Conservation (phyloP, 257 asterid species). For the Knoxia roxburghii region DNA sequence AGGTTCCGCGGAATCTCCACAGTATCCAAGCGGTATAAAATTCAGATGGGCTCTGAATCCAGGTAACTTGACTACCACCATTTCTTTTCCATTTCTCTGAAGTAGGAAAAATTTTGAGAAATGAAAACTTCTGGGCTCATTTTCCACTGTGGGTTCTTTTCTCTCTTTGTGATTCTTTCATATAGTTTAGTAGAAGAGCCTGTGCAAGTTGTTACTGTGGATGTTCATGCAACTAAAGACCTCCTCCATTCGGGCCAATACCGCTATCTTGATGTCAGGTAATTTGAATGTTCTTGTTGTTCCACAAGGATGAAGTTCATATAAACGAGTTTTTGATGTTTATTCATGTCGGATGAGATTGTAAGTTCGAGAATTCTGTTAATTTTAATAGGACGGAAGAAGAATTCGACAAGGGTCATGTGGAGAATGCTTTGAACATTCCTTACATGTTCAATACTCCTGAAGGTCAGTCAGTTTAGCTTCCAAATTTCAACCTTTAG, state of each 20-base stretch:
- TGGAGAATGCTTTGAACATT: slow-evolving; percentile 54
- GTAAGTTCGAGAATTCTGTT: neutral
- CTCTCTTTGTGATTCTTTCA: slow-evolving; percentile 17
- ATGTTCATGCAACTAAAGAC: slow-evolving; percentile 53
- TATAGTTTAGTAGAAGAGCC: slow-evolving; percentile 35
- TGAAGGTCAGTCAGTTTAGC: slow-evolving; percentile 32
- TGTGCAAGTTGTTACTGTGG: slow-evolving; percentile 39
- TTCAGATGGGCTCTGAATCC: slow-evolving; percentile 12
- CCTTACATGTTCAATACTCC: slow-evolving; percentile 74
- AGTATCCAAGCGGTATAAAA: neutral
- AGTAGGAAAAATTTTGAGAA: neutral
- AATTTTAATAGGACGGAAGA: slow-evolving; percentile 57
- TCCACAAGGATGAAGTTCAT: neutral
- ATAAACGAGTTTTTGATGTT: too few relatives aligned
- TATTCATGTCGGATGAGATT: neutral
- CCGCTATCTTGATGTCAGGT: slow-evolving; percentile 84
- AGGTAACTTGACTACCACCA: slow-evolving; percentile 6
- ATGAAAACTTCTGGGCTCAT: slow-evolving; percentile 11
- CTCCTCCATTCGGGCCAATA: slow-evolving; percentile 43
- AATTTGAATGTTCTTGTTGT: neutral
- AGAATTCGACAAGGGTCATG: slow-evolving; percentile 76
- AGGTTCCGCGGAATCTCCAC: slow-evolving; percentile 1
- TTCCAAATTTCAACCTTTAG: neutral
- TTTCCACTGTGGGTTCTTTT: slow-evolving; percentile 5
- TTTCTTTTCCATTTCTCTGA: neutral